Conservation (phyloP, 495 filamentous ascomycete genomes). For the Aspergillus steynii region DNA sequence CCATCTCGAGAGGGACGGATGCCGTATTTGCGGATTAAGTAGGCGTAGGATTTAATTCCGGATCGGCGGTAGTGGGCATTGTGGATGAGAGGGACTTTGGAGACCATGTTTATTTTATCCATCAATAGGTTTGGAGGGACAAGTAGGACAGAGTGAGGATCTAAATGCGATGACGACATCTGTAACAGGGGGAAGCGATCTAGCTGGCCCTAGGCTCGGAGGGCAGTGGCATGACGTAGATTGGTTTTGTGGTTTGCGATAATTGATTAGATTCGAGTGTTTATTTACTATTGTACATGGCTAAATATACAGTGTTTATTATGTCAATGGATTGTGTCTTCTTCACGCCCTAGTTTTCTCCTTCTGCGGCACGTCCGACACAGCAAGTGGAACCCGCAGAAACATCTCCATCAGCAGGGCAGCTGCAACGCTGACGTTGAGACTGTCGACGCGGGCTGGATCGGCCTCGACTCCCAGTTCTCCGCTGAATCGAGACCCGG, state of each 20-base stretch:
- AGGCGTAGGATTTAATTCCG: constrained; percentile 73
- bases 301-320: not conserved
- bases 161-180: not conserved
- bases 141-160: not conserved
- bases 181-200: not conserved
- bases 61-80: constrained; percentile 66
- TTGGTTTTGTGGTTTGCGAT: too few relatives aligned
- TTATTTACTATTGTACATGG: not conserved
- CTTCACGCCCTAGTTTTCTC: not conserved
- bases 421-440: constrained; percentile 87
- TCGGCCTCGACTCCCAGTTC: constrained; percentile 36
- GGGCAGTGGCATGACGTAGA: not conserved
- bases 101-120: constrained; percentile 29
- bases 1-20: constrained; percentile 70
- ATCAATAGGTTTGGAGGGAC: too few relatives aligned
- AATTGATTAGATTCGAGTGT: not conserved
- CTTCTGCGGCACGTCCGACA: constrained; percentile 27
- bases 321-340: not conserved
- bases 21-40: constrained; percentile 66
- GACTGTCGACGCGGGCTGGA: constrained; percentile 62
- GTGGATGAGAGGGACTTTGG: constrained; percentile 46
- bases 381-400: constrained; percentile 43
- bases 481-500: constrained; percentile 38
- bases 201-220: not conserved
- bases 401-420: constrained; percentile 71